phyloP scores from a whole-genome alignment of 2,329 filamentous ascomycete species.

The Pseudogymnoascus sp. region DNA sequence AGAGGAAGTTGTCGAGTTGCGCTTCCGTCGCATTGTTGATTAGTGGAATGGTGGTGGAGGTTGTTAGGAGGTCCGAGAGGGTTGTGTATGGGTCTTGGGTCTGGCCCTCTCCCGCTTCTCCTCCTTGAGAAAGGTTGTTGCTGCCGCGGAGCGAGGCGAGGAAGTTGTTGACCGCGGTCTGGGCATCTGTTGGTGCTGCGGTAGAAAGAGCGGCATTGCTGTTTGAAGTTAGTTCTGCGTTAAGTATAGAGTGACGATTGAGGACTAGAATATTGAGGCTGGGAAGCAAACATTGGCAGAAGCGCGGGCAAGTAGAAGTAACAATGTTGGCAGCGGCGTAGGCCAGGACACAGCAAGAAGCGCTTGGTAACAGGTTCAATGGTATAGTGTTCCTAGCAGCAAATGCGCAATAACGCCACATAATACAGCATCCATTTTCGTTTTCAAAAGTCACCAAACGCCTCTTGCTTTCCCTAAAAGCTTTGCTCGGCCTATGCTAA shows the following conservation, averaged over 20 bases:
- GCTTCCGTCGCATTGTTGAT: conserved; percentile 50
- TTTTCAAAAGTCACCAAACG: conserved; percentile 12
- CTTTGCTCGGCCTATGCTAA: conserved; percentile 2
- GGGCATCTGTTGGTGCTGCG: conserved; percentile 52
- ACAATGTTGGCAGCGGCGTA: neutral
- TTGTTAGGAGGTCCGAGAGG: conserved; percentile 74
- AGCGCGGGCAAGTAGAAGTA: neutral
- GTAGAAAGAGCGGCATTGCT: conserved; percentile 41
- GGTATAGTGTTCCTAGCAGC: conserved; percentile 26
- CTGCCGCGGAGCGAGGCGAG: conserved; percentile 66
- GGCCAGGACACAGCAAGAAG: neutral
- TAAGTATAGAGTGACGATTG: conserved; percentile 10
- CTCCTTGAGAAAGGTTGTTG: conserved; percentile 17
- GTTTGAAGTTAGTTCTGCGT: conserved; percentile 10
- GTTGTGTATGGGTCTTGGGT: conserved; percentile 67
- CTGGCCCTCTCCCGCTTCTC: conserved; percentile 31
- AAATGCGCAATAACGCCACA: conserved; percentile 23
- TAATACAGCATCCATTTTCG: conserved; percentile 4
- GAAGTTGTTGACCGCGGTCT: conserved; percentile 76
- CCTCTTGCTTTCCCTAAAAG: conserved; percentile 11
- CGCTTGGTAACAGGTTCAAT: conserved; percentile 9
- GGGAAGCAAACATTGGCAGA: neutral
- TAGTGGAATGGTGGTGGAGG: conserved; percentile 68
- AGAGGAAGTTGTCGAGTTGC: conserved; percentile 66
- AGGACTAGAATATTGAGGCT: neutral